phyloP scores from a whole-genome alignment of 2,329 filamentous ascomycete genomes.

The Diaporthe citri region DNA sequence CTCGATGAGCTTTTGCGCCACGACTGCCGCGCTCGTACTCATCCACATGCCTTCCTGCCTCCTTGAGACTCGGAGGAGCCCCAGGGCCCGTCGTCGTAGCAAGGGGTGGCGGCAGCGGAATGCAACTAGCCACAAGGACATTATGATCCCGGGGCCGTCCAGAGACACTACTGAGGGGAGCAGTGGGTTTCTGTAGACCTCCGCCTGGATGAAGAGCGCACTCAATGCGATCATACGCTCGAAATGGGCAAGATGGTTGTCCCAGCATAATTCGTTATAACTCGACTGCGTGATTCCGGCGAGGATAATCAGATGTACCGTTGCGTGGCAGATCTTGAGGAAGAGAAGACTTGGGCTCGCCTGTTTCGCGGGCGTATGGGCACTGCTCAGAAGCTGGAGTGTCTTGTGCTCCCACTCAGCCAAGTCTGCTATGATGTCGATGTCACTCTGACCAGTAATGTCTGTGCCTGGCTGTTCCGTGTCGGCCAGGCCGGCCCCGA shows the following conservation, averaged over 20 bases:
- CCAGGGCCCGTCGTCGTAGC: conserved; percentile 46
- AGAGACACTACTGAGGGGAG: conserved; percentile 45
- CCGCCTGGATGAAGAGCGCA: conserved; percentile 28
- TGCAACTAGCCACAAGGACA: conserved; percentile 47
- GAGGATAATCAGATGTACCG: conserved; percentile 42
- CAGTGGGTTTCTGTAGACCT: conserved; percentile 25
- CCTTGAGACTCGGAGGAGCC: conserved; percentile 45
- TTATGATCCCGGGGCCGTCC: conserved; percentile 49
- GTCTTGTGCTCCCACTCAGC: conserved; percentile 25
- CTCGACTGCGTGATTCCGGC: conserved; percentile 42
- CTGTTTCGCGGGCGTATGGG: background rate
- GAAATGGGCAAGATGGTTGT: conserved; percentile 47
- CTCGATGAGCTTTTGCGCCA: conserved; percentile 43
- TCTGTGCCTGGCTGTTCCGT: background rate
- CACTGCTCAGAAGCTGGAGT: background rate
- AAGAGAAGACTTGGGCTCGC: conserved; percentile 28
- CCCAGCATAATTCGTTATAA: conserved; percentile 47
- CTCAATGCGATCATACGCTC: conserved; percentile 45
- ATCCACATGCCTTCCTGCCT: conserved; percentile 51
- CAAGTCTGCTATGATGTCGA: background rate
- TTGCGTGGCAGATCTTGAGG: conserved; percentile 48
- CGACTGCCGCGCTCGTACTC: conserved; percentile 47
- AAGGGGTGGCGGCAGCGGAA: conserved; percentile 50
- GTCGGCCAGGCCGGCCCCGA: background rate
- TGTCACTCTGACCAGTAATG: background rate